Base-by-base conservation (phyloP, 495 filamentous ascomycete genomes). In the Zalerion maritima region DNA sequence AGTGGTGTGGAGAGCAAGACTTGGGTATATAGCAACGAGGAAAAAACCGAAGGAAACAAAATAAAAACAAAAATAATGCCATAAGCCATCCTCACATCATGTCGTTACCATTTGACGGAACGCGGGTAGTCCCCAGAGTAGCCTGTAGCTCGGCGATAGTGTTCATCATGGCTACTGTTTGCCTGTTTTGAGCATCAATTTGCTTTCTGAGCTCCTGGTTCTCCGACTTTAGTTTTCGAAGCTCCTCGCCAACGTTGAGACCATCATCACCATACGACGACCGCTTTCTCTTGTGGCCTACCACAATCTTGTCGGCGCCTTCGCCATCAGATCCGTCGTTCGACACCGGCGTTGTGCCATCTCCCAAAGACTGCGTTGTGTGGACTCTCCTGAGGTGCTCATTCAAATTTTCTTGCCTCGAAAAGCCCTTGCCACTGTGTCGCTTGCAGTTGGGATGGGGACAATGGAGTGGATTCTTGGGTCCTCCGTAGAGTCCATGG, bases 331-430 rank as follows among this genome's bases (percentile, higher is more conserved):
- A 32, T 5, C 32, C 35, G n/a, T 58, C 52, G 12, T 46, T 41
- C 1, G 55, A 37, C 24, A 52, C 50, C 2, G 54, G 45, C 4
- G 66, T 62, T 17, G 49, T 28, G 20, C 41, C 45, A 26, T 58
- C 52, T 21, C 62, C 43, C n/a, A n/a, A n/a, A n/a, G n/a, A n/a
- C n/a, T n/a, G n/a, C n/a, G n/a, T n/a, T 22, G 65, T 58, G 52
- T 91, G 86, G 6, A 83, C 82, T 3, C 81, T 73, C 15, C 83
- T 71, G 13, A 86, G 50, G 47, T 94, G 86, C 53, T 94, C 86
- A 37, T 80, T 76, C 2, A 91, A 64, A 38, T 94, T 92, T 52
- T 93, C 86, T 31, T 76, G 71, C 1, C 86, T 71, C 10, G 80
- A 78, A 48, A 94, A 94, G 2, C 81, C 82, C 38, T 77, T 70